Evolutionary conservation across 306 rosid genomes (phyloP).

Genomic region (Dicorynia guianensis): DNA sequence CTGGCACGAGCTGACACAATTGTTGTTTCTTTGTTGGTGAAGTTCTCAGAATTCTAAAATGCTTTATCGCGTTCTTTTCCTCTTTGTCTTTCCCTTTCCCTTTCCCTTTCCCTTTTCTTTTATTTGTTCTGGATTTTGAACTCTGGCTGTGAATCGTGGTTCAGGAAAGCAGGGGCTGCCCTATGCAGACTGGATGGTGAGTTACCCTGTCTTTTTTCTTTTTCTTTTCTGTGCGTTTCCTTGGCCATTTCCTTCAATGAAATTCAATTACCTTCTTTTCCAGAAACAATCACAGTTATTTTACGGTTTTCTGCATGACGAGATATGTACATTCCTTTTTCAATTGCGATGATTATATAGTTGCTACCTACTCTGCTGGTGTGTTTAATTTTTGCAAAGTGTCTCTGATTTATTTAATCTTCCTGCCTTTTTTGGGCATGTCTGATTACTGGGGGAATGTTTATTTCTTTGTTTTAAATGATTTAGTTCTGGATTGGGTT

Average conservation of each 20-base stretch:
- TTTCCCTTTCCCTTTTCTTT: background rate
- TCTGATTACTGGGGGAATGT: background rate
- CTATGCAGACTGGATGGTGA: background rate
- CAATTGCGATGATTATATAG: background rate
- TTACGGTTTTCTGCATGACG: background rate
- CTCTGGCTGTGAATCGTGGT: background rate
- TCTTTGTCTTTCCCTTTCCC: background rate
- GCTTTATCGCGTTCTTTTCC: background rate
- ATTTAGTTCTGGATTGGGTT: background rate
- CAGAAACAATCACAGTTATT: background rate
- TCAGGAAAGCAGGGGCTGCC: background rate
- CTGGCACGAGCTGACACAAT: background rate
- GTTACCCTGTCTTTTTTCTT: background rate
- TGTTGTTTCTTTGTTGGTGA: constrained; percentile 11
- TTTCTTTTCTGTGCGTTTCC: background rate
- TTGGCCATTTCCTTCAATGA: constrained; percentile 1
- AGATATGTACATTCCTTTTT: background rate
- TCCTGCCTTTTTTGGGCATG: background rate
- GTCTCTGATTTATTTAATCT: constrained; percentile 15
- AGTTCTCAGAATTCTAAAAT: background rate
- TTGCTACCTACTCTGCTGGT: background rate
- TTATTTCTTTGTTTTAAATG: background rate
- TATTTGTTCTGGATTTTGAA: background rate
- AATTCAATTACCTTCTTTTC: background rate
- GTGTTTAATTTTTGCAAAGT: background rate